phyloP scores from a whole-genome alignment of 2,329 filamentous ascomycete species.

The Sporothrix brunneoviolacea region DNA sequence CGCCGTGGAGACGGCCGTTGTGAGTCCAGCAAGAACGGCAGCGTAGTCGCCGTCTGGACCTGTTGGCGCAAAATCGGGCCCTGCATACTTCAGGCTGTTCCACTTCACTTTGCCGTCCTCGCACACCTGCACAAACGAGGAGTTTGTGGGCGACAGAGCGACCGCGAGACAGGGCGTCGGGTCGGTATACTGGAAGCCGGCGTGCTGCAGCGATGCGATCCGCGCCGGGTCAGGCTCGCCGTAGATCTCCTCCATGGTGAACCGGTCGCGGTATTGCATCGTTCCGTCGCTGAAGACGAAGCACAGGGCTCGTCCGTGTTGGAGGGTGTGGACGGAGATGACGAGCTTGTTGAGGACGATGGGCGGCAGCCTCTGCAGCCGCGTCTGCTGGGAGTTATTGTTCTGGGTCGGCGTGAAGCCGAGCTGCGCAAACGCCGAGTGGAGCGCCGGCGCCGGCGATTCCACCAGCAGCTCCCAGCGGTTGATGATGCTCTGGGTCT shows the following conservation, averaged over 20 bases:
- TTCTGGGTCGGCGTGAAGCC: slow-evolving; percentile 33
- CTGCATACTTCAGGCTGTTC: slow-evolving; percentile 47
- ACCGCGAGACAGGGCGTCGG: slow-evolving; percentile 43
- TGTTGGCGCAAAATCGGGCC: slow-evolving; percentile 43
- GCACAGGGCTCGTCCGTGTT: slow-evolving; percentile 64
- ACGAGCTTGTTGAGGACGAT: slow-evolving; percentile 63
- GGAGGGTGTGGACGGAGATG: slow-evolving; percentile 59
- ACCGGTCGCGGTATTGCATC: slow-evolving; percentile 71
- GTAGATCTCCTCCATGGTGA: slow-evolving; percentile 62
- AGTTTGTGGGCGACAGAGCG: slow-evolving; percentile 55
- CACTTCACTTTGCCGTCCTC: slow-evolving; percentile 55
- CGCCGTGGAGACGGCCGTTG: slow-evolving; percentile 42
- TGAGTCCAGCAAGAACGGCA: slow-evolving; percentile 56
- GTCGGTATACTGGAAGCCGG: slow-evolving; percentile 66
- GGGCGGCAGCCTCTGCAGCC: slow-evolving; percentile 60
- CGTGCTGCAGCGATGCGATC: slow-evolving; percentile 66
- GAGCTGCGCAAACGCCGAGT: slow-evolving; percentile 72
- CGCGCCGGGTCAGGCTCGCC: slow-evolving; percentile 56
- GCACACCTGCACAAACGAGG: slow-evolving; percentile 50
- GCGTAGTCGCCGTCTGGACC: slow-evolving; percentile 47
- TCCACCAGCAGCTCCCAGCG: slow-evolving; percentile 74
- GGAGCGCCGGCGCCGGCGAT: slow-evolving; percentile 53
- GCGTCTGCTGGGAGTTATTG: slow-evolving; percentile 23
- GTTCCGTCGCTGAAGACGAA: slow-evolving; percentile 74
- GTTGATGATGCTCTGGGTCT: slow-evolving; percentile 67